phyloP scores from a whole-genome alignment of 2,329 filamentous ascomycete genomes.

The Paramyrothecium sp. region DNA sequence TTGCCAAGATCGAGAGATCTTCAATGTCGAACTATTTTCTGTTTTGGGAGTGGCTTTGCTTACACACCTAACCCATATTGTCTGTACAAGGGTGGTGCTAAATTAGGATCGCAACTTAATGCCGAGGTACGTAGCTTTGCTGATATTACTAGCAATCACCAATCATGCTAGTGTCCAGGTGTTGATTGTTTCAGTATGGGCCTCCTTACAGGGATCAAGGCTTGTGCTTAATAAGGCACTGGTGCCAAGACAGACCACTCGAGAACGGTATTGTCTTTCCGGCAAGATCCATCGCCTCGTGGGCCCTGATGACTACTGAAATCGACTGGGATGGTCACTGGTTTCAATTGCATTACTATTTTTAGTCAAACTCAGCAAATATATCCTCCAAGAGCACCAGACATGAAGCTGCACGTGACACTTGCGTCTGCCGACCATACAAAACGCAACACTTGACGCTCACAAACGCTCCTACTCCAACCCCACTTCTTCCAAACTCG shows the following conservation, averaged over 20 bases:
- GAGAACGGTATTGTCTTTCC: no score
- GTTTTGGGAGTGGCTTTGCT: neutral
- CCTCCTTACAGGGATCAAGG: neutral
- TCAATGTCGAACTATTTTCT: neutral
- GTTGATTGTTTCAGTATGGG: neutral
- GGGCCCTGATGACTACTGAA: neutral
- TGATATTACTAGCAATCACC: neutral
- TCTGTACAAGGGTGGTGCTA: neutral
- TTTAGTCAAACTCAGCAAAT: neutral
- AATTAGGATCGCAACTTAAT: neutral
- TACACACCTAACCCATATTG: neutral
- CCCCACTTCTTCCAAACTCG: neutral
- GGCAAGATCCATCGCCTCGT: neutral
- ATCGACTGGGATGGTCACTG: neutral
- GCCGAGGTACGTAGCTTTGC: neutral
- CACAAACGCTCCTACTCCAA: neutral
- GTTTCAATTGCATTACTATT: neutral
- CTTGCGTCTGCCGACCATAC: neutral
- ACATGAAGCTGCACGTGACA: neutral
- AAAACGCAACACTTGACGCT: neutral
- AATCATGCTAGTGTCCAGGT: neutral
- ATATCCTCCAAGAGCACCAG: neutral
- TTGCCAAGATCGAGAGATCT: neutral
- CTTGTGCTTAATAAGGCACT: neutral
- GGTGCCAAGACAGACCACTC: no score